A percentile compares a stretch with the other conserved stretches of the same genome.
Conservation (phyloP, 2,329 filamentous ascomycete species). For the Camptophora hylomeconis region DNA sequence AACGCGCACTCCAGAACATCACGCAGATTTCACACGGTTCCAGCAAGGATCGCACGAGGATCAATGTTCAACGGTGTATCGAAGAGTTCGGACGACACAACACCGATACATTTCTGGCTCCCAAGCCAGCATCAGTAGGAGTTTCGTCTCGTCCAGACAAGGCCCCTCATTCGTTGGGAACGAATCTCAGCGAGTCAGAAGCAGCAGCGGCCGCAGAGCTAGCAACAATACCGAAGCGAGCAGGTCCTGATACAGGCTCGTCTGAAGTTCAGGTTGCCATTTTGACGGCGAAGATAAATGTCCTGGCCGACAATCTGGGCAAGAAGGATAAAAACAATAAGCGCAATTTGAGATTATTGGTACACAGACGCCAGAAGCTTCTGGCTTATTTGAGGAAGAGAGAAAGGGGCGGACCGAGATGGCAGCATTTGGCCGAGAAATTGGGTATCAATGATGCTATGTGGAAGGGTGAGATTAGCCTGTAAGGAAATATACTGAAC, state of each 20-base stretch:
- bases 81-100: constrained; percentile 81
- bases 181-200: background rate
- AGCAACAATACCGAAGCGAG: constrained; percentile 36
- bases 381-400: constrained; percentile 75
- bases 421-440: constrained; percentile 72
- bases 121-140: constrained; percentile 32
- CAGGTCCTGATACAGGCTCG: constrained; percentile 86
- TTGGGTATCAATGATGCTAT: constrained; percentile 77
- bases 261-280: constrained; percentile 97
- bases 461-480: constrained; percentile 78
- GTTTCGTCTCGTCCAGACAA: background rate
- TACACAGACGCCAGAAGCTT: constrained; percentile 81
- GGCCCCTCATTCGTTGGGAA: background rate
- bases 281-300: constrained; percentile 82
- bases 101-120: constrained; percentile 59
- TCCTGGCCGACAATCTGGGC: constrained; percentile 59
- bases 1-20: constrained; percentile 68
- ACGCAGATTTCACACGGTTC: constrained; percentile 63
- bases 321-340: constrained; percentile 87
- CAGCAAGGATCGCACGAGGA: constrained; percentile 62
- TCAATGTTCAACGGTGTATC: constrained; percentile 75
- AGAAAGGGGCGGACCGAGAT: constrained; percentile 82
- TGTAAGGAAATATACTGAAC: too few relatives aligned
- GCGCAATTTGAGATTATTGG: constrained; percentile 70
- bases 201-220: constrained; percentile 4